Base-by-base conservation (phyloP, 2,329 filamentous ascomycete genomes). In the Xylariaceae sp. region DNA sequence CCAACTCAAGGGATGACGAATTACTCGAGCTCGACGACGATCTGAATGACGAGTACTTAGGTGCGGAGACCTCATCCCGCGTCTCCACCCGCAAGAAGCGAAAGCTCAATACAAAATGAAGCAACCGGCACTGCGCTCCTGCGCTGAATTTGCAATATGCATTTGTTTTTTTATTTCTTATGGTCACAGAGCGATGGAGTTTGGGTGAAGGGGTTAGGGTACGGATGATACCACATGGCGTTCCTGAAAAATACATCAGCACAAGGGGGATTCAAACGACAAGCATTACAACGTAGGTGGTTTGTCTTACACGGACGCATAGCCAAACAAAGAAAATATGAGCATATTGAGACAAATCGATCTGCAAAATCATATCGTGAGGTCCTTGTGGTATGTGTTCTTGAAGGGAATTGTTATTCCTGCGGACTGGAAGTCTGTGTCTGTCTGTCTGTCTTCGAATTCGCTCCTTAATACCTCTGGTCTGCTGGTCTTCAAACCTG, bases 21-120 rank as follows among this genome's bases (percentile, higher is more conserved):
- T 72, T 74, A 6, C 59, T 73, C 11, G 73, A 68, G 2, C 69
- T 72, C 55, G 73, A 68, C 30, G 73, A 75, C 59, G 74, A 76
- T 62, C 23, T 62, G 17, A 62, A 66, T 37, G 61, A 71, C 1
- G 65, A 64, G 44, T 61, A 65, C 4, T 48, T 65, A 13, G 62
- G 59, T 10, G 62, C 56, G 1, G 63, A 64, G 30, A 60, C 65
- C 3, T 66, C 66, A 6, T 66, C 66, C 7, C 69, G 67, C 42
- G 64, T 61, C 13, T 61, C 65, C 15, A 65, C 65, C 13, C 56
- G 61, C 7, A 70, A 64, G 63, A 71, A 70, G 66, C 65, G 66
- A 54, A 71, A 70, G 63, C 54, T 58, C 15, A 58, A 60, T 9
- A 56, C 56, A 42, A 69, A 65, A 56, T 67, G 53, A 57, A 35